These are phyloP conservation scores for Alternaria novae-zelandiae DNA, from an alignment of 2,329 filamentous ascomycete genomes.

Conservation along the genomic window DNA sequence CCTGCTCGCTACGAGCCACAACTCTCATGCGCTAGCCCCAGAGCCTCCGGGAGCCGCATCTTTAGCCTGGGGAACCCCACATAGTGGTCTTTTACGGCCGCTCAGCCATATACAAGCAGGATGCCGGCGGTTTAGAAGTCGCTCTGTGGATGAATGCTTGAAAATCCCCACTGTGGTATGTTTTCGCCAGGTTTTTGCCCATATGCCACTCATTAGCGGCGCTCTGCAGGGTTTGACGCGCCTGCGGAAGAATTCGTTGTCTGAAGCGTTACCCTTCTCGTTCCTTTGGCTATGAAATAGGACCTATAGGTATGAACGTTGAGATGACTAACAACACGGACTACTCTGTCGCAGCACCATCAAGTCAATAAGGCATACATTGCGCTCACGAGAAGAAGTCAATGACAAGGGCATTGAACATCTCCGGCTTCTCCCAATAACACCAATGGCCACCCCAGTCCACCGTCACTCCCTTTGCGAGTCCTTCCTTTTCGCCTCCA, in stretches of 20 bases:
- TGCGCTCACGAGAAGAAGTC: slow-evolving; percentile 11
- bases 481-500: slow-evolving; percentile 8
- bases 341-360: neutral
- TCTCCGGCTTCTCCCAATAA: slow-evolving; percentile 38
- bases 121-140: neutral
- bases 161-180: neutral
- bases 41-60: neutral
- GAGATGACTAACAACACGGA: neutral
- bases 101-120: neutral
- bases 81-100: neutral
- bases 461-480: slow-evolving; percentile 24
- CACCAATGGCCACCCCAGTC: slow-evolving; percentile 43
- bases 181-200: neutral
- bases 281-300: neutral
- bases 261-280: neutral
- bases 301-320: neutral
- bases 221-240: neutral
- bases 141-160: neutral
- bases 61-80: neutral
- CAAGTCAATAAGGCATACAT: neutral
- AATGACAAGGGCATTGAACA: slow-evolving; percentile 29
- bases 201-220: neutral
- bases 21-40: neutral
- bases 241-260: neutral
- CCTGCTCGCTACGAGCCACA: slow-evolving; percentile 1